A percentile compares a stretch with the other conserved stretches of the same genome.
Conservation (phyloP, 176 grass and related monocot genomes). For the Chrysopogon serrulatus region DNA sequence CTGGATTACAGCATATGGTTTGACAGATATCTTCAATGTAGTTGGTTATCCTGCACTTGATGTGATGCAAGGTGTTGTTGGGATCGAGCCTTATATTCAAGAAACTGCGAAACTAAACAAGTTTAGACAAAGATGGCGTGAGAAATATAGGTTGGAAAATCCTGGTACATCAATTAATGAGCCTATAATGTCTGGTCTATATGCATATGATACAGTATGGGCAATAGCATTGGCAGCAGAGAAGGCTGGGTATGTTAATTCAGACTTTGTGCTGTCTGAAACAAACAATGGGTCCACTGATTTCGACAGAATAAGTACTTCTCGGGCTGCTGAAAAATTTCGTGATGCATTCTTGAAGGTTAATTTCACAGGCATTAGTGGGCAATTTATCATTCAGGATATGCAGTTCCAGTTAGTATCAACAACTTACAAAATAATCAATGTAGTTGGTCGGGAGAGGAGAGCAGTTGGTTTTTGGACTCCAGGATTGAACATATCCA, state of each 20-base stretch:
- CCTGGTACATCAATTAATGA: slow-evolving; percentile 3
- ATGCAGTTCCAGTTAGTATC: slow-evolving; percentile 60
- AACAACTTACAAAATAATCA: slow-evolving; percentile 49
- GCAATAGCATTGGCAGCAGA: slow-evolving; percentile 56
- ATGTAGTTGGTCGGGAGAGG: slow-evolving; percentile 8
- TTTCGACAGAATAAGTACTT: slow-evolving; percentile 45
- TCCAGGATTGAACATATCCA: slow-evolving; percentile 7
- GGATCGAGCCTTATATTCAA: slow-evolving; percentile 49
- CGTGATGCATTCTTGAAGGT: slow-evolving; percentile 17
- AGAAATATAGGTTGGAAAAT: slow-evolving; percentile 35
- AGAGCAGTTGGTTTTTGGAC: slow-evolving; percentile 40
- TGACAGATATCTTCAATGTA: slow-evolving; percentile 69
- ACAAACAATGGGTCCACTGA: slow-evolving; percentile 43
- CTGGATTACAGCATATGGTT: slow-evolving; percentile 69
- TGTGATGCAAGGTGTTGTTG: slow-evolving; percentile 76
- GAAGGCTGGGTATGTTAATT: not conserved
- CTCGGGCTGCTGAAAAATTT: slow-evolving; percentile 32
- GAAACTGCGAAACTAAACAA: slow-evolving; percentile 8
- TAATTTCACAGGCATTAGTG: slow-evolving; percentile 35
- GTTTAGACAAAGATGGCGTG: slow-evolving; percentile 41
- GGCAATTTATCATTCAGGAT: slow-evolving; percentile 45
- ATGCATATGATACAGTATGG: slow-evolving; percentile 83
- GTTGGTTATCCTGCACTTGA: slow-evolving; percentile 36
- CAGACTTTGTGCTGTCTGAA: slow-evolving; percentile 20
- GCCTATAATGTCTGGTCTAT: slow-evolving; percentile 45